Evolutionary conservation across 2,329 filamentous ascomycete genomes (phyloP).

Genomic region (Aspergillus sp.): DNA sequence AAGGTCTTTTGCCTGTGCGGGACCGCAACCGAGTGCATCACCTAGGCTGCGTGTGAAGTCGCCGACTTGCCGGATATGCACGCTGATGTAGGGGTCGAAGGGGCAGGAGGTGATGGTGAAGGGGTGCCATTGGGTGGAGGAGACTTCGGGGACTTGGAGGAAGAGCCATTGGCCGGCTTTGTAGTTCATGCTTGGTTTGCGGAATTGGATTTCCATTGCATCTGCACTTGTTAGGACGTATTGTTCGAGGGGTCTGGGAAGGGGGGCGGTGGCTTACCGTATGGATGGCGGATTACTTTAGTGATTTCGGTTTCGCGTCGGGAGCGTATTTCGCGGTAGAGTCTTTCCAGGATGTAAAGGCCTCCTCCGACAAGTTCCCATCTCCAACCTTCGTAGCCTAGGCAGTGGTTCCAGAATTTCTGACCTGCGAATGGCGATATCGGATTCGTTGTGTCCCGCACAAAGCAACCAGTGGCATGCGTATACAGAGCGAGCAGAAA

Average conservation of each 20-base stretch:
- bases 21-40: constrained; percentile 86
- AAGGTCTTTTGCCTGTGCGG: constrained; percentile 80
- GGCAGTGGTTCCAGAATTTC: constrained; percentile 82
- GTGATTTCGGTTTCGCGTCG: constrained; percentile 81
- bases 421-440: constrained; percentile 79
- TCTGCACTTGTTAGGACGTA: constrained; percentile 45
- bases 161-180: constrained; percentile 98
- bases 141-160: constrained; percentile 84
- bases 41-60: constrained; percentile 94
- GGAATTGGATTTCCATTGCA: constrained; percentile 94
- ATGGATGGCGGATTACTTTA: constrained; percentile 90
- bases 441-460: constrained; percentile 66
- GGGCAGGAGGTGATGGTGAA: constrained; percentile 99
- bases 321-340: constrained; percentile 85
- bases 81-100: constrained; percentile 86
- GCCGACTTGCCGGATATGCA: constrained; percentile 93
- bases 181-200: constrained; percentile 94
- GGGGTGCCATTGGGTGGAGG: constrained; percentile 90
- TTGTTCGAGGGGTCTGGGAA: neutral
- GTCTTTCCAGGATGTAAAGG: constrained; percentile 77
- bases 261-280: constrained; percentile 52
- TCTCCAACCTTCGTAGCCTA: constrained; percentile 93
- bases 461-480: constrained; percentile 92
- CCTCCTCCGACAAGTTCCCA: constrained; percentile 88
- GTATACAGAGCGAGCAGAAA: constrained; percentile 93